Evolutionary conservation across 2,329 filamentous ascomycete species (phyloP).

Genomic region (Elsinoe batatas): DNA sequence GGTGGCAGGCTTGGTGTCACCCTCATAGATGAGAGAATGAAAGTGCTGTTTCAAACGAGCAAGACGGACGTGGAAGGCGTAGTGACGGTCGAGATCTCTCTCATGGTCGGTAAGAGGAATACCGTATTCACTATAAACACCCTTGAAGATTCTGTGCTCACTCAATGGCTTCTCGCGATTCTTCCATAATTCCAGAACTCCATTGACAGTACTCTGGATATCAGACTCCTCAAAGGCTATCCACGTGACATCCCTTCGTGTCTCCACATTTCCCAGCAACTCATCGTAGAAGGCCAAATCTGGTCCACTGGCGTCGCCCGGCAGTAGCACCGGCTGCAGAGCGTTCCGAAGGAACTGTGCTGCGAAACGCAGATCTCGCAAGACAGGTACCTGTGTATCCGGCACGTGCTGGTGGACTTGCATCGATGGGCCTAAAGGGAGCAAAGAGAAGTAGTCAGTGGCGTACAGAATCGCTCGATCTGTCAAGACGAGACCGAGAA

Average conservation of each 20-base stretch:
- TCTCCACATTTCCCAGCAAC: conserved; percentile 1
- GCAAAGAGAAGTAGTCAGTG: background rate
- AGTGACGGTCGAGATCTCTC: background rate
- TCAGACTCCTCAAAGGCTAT: background rate
- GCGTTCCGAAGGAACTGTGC: background rate
- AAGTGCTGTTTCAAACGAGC: background rate
- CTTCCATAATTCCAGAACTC: background rate
- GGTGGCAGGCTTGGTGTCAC: background rate
- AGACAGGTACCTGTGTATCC: background rate
- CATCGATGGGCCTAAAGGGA: background rate
- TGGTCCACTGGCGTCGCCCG: background rate
- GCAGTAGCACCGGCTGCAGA: conserved; percentile 4
- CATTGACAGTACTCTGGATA: background rate
- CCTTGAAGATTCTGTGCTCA: background rate
- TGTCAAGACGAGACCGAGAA: background rate
- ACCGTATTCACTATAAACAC: conserved; percentile 6
- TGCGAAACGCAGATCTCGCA: conserved; percentile 7
- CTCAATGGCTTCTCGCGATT: background rate
- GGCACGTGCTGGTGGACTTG: conserved; percentile 7
- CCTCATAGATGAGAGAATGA: background rate
- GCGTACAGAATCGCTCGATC: background rate
- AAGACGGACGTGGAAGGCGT: background rate
- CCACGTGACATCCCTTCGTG: background rate
- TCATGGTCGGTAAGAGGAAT: conserved; percentile 3
- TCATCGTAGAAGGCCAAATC: conserved; percentile 1